These are phyloP conservation scores for Paraconiothyrium brasiliense DNA, from an alignment of 2,329 filamentous ascomycete species.

Conservation along the genomic window DNA sequence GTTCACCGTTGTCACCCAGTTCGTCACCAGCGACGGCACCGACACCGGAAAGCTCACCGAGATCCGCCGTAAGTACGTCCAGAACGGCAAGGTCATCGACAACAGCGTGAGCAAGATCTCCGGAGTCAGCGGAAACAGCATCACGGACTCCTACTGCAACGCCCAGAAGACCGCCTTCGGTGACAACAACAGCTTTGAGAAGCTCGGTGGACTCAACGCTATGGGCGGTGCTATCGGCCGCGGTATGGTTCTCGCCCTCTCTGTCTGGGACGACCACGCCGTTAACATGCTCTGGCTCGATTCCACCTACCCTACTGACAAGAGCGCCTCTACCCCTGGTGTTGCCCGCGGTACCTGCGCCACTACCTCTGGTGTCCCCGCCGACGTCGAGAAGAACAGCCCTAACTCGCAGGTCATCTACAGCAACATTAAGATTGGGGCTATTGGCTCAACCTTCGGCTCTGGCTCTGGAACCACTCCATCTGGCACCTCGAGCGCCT, in stretches of 20 bases:
- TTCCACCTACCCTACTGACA: slow-evolving; percentile 63
- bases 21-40: slow-evolving; percentile 45
- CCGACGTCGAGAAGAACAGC: slow-evolving; percentile 23
- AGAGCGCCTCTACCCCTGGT: slow-evolving; percentile 24
- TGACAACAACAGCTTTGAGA: slow-evolving; percentile 61
- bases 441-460: slow-evolving; percentile 30
- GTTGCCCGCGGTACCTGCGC: slow-evolving; percentile 29
- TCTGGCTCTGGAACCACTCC: slow-evolving; percentile 3
- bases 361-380: slow-evolving; percentile 28
- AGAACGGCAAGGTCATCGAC: slow-evolving; percentile 56
- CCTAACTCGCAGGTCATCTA: slow-evolving; percentile 28
- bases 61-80: slow-evolving; percentile 58
- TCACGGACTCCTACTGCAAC: slow-evolving; percentile 66
- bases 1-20: slow-evolving; percentile 59
- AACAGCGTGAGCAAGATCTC: slow-evolving; percentile 52
- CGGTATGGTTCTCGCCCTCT: slow-evolving; percentile 71
- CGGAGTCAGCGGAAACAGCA: slow-evolving; percentile 59
- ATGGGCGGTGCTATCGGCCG: slow-evolving; percentile 62
- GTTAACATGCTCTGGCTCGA: slow-evolving; percentile 78
- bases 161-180: slow-evolving; percentile 63
- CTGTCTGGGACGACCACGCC: slow-evolving; percentile 68
- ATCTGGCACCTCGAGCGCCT: slow-evolving; percentile 1
- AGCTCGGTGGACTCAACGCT: slow-evolving; percentile 62
- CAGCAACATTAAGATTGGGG: slow-evolving; percentile 38
- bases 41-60: slow-evolving; percentile 53